phyloP scores from a whole-genome alignment of 139 green algal genomes.

The Coccomyxa sp. region DNA sequence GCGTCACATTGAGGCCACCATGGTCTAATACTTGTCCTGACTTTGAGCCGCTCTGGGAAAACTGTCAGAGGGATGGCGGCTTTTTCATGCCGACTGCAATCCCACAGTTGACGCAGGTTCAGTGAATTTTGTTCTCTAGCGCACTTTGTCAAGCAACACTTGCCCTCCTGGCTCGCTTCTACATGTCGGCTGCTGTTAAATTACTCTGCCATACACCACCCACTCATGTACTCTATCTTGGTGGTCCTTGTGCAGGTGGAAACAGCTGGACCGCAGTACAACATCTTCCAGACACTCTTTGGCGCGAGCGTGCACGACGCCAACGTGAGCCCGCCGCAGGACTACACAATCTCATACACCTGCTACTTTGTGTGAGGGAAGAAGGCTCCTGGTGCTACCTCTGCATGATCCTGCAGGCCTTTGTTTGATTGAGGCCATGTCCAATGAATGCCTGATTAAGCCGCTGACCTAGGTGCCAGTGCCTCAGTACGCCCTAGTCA shows the following conservation, averaged over 20 bases:
- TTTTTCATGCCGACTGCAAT: too few species aligned
- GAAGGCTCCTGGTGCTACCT: too few species aligned
- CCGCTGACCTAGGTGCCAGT: too few species aligned
- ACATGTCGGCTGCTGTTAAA: not conserved
- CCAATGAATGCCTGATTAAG: too few species aligned
- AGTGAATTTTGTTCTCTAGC: too few species aligned
- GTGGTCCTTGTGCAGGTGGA: not conserved
- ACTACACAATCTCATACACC: constrained; percentile 1
- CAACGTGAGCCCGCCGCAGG: not conserved
- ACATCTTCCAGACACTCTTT: constrained; percentile 1
- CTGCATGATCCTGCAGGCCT: too few species aligned
- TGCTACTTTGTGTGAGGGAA: not conserved
- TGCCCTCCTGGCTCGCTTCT: not conserved
- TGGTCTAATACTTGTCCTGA: not conserved
- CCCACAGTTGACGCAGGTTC: too few species aligned
- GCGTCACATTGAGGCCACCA: not conserved
- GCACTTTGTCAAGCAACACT: too few species aligned
- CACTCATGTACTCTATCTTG: not conserved
- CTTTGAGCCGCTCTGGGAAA: too few species aligned
- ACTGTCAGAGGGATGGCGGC: too few species aligned
- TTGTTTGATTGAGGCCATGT: too few species aligned
- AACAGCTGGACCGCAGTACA: constrained; percentile 5
- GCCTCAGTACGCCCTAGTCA: too few species aligned
- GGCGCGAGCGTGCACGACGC: constrained; percentile 4
- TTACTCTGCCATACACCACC: not conserved